These are phyloP conservation scores for Sporothrix dimorphospora DNA, from an alignment of 2,329 filamentous ascomycete genomes.

Conservation along the genomic window DNA sequence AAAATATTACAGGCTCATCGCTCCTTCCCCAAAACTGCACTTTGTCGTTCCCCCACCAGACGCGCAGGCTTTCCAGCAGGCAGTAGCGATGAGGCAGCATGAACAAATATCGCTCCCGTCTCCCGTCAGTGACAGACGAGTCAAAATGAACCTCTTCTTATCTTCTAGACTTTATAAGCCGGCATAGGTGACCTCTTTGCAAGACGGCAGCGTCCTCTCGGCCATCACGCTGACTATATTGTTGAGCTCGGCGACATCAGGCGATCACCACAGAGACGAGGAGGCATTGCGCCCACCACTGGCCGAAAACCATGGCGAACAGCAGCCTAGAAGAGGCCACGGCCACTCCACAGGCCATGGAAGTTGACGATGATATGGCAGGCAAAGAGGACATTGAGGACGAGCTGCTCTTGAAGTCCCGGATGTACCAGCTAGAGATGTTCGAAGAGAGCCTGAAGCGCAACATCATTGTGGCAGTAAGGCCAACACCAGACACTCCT, in stretches of 20 bases:
- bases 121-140: not conserved
- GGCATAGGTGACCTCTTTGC: not conserved
- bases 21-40: conserved; percentile 19
- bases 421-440: conserved; percentile 78
- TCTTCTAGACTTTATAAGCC: not conserved
- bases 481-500: not conserved
- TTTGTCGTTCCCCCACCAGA: not conserved
- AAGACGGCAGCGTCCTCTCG: not conserved
- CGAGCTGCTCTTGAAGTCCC: conserved; percentile 9
- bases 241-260: not conserved
- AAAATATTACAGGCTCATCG: not conserved
- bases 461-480: conserved; percentile 73
- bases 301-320: not conserved
- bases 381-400: not conserved
- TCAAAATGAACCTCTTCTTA: conserved; percentile 3
- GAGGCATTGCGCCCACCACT: not conserved
- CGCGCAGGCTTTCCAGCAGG: conserved; percentile 2
- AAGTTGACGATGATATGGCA: too few relatives aligned
- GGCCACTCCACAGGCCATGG: not conserved
- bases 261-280: not conserved
- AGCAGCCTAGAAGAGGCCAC: not conserved
- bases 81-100: conserved; percentile 5
- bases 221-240: not conserved
- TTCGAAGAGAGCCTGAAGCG: conserved; percentile 66
- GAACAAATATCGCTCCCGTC: not conserved